phyloP scores from a whole-genome alignment of 1,139 yeast species.

The Blastobotrys indianensis region DNA sequence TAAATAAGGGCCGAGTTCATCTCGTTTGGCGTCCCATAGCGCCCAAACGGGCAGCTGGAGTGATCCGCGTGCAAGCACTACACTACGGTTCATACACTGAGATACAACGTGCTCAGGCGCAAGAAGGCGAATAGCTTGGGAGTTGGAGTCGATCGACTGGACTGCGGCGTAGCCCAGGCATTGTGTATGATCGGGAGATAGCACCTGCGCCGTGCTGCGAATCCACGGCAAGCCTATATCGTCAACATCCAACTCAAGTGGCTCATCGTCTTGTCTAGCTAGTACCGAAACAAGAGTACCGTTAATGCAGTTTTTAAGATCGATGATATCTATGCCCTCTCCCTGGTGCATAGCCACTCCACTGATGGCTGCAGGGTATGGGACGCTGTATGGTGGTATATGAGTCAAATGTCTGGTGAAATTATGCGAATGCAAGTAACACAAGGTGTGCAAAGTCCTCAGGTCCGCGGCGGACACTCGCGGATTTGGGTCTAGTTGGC shows the following conservation, averaged over 20 bases:
- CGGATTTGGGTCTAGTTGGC: too few species aligned
- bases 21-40: constrained; percentile 24
- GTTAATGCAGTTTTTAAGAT: constrained; percentile 24
- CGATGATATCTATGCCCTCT: constrained; percentile 27
- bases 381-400: constrained; percentile 27
- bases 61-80: constrained; percentile 57
- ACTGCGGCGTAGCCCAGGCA: constrained; percentile 32
- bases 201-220: not conserved
- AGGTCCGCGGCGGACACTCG: constrained; percentile 29
- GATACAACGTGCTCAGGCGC: constrained; percentile 40
- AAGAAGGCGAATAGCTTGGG: constrained; percentile 48
- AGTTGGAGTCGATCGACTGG: constrained; percentile 46
- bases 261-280: constrained; percentile 18
- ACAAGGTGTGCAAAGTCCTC: constrained; percentile 29
- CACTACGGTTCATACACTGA: constrained; percentile 16
- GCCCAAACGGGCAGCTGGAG: constrained; percentile 55
- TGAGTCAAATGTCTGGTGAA: constrained; percentile 26
- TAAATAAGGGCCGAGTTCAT: constrained; percentile 27
- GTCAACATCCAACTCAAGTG: constrained; percentile 9
- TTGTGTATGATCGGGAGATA: constrained; percentile 13
- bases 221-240: constrained; percentile 10
- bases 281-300: constrained; percentile 31
- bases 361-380: constrained; percentile 16
- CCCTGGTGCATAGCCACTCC: constrained; percentile 28
- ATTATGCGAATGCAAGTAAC: constrained; percentile 31